A percentile compares a stretch with the other conserved stretches of the same genome.
These are phyloP conservation scores for Knufia petricola DNA, from an alignment of 2,329 filamentous ascomycete genomes.

Conservation along the genomic window DNA sequence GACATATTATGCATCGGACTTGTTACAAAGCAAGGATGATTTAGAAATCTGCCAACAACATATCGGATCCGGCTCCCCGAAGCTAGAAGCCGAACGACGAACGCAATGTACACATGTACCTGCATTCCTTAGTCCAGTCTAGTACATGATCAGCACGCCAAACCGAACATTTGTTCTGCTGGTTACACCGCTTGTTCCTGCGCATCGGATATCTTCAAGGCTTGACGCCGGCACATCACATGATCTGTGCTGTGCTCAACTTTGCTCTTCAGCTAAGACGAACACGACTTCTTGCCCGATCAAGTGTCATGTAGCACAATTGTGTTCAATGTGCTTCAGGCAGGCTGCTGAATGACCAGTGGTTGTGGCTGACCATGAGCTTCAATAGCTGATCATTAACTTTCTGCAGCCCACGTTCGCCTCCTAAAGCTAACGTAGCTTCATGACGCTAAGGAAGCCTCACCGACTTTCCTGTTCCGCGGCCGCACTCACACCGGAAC, in stretches of 20 bases:
- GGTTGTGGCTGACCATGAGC: neutral
- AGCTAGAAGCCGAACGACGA: neutral
- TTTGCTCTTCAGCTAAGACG: conserved; percentile 1
- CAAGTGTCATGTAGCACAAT: conserved; percentile 4
- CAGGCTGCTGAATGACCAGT: neutral
- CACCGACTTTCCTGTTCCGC: conserved; percentile 8
- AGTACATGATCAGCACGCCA: neutral
- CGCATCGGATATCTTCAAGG: conserved; percentile 1
- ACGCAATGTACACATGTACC: neutral
- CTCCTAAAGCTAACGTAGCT: neutral
- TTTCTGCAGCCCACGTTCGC: neutral
- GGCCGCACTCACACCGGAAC: neutral
- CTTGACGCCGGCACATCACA: neutral
- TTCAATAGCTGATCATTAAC: neutral
- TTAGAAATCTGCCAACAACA: neutral
- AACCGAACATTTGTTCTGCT: neutral
- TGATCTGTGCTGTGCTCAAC: neutral
- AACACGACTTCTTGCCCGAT: neutral
- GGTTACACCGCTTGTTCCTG: conserved; percentile 10
- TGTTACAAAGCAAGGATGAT: neutral
- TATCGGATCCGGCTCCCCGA: neutral
- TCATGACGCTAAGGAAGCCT: conserved; percentile 2
- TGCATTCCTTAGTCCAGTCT: neutral
- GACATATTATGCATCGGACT: conserved; percentile 3
- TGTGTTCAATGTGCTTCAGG: neutral